Conservation (phyloP, 352 stramenopile species). For the Phytophthora tubulina region DNA sequence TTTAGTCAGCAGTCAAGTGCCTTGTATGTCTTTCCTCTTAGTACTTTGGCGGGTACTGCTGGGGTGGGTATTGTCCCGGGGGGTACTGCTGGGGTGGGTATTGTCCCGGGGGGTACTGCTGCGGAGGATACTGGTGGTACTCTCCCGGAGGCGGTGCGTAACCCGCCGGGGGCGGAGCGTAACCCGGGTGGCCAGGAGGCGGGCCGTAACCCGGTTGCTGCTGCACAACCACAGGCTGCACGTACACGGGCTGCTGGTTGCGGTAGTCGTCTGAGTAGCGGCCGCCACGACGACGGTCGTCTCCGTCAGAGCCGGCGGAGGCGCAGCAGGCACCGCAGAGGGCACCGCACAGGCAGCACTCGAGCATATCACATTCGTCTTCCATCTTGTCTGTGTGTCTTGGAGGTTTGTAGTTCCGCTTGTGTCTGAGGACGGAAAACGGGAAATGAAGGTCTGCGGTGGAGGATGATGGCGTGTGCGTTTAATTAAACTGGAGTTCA, state of each 20-base stretch:
- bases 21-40: constrained; percentile 9
- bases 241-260: constrained; percentile 67
- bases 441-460: constrained; percentile 32
- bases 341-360: constrained; percentile 80
- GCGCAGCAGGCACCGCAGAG: constrained; percentile 83
- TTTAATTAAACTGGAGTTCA: constrained; percentile 23
- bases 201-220: constrained; percentile 44
- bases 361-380: constrained; percentile 81
- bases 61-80: constrained; percentile 18
- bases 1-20: constrained; percentile 13
- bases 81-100: constrained; percentile 33
- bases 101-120: constrained; percentile 43
- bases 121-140: constrained; percentile 58
- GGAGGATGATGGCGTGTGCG: not conserved
- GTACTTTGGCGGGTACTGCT: constrained; percentile 33
- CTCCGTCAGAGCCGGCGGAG: constrained; percentile 42
- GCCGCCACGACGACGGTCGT: constrained; percentile 48
- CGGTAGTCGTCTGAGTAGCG: constrained; percentile 52
- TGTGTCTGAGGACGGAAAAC: constrained; percentile 22
- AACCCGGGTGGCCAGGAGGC: constrained; percentile 42
- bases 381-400: constrained; percentile 46
- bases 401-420: not conserved
- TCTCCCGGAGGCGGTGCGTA: constrained; percentile 59
- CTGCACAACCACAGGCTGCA: constrained; percentile 79
- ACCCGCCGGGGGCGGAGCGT: constrained; percentile 41